These are phyloP conservation scores for Fusarium gaditjirri DNA, from an alignment of 2,329 filamentous ascomycete genomes.

Conservation along the genomic window DNA sequence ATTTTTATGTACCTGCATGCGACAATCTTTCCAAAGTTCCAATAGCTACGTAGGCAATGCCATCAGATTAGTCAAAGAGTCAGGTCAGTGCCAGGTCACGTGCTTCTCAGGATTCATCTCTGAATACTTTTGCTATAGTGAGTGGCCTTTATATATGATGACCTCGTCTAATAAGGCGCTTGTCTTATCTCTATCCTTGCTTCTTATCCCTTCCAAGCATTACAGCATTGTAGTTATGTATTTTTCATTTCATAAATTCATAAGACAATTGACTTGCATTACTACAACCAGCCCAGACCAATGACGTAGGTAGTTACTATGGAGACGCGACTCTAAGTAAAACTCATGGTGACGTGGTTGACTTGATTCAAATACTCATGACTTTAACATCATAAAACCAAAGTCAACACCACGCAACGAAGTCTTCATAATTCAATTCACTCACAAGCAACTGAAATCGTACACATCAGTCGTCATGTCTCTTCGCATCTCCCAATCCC, in stretches of 20 bases:
- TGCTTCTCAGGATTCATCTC: no score
- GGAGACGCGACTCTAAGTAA: conserved; percentile 8
- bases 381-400: neutral
- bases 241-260: rapidly evolving
- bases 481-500: neutral
- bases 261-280: neutral
- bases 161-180: neutral
- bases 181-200: no score
- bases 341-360: conserved; percentile 27
- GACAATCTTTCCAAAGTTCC: no score
- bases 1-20: no score
- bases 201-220: rapidly evolving
- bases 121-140: no score
- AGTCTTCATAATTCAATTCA: neutral
- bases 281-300: no score
- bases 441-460: neutral
- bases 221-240: rapidly evolving
- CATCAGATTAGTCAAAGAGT: no score
- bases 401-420: neutral
- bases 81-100: no score
- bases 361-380: neutral
- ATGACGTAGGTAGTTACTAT: neutral
- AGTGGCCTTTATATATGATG: neutral
- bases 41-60: no score
- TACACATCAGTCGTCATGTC: neutral